Evolutionary conservation across 208 protist species (phyloP).

Genomic region (Trypanosoma platydactyli): DNA sequence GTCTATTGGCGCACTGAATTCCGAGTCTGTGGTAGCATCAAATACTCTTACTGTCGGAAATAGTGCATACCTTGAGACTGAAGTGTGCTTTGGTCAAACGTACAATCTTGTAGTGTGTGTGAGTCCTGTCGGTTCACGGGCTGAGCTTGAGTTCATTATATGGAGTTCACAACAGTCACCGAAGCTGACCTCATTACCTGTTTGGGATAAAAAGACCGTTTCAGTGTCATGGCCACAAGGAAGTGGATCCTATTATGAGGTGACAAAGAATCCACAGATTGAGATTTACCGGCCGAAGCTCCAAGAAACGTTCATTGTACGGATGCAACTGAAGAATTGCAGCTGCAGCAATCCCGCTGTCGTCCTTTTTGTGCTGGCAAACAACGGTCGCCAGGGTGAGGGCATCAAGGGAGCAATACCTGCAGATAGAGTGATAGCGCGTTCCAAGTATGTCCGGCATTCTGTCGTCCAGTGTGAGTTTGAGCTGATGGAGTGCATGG

Average conservation of each 20-base stretch:
- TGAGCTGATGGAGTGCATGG: slow-evolving; percentile 34
- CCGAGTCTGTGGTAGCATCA: slow-evolving; percentile 35
- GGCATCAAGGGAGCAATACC: slow-evolving; percentile 56
- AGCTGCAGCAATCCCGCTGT: slow-evolving; percentile 59
- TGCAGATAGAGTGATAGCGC: slow-evolving; percentile 42
- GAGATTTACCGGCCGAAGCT: slow-evolving; percentile 59
- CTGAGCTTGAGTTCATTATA: slow-evolving; percentile 48
- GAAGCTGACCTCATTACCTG: slow-evolving; percentile 40
- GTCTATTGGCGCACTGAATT: slow-evolving; percentile 33
- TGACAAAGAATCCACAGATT: slow-evolving; percentile 73
- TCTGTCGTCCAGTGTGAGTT: slow-evolving; percentile 62
- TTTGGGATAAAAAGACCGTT: slow-evolving; percentile 57
- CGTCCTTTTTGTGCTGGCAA: slow-evolving; percentile 66
- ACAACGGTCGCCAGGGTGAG: slow-evolving; percentile 47
- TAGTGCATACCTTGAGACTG: slow-evolving; percentile 41
- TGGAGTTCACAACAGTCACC: slow-evolving; percentile 59
- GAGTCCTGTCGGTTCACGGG: slow-evolving; percentile 35
- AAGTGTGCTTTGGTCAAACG: slow-evolving; percentile 26
- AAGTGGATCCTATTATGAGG: slow-evolving; percentile 76
- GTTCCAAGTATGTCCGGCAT: slow-evolving; percentile 73
- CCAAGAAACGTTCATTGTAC: slow-evolving; percentile 55
- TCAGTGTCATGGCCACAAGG: slow-evolving; percentile 45
- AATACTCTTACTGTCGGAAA: slow-evolving; percentile 45
- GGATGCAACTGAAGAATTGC: slow-evolving; percentile 58
- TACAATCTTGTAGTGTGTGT: slow-evolving; percentile 67